Evolutionary conservation across 2,329 filamentous ascomycete species (phyloP).

Genomic region (Raffaelea ambrosiae): DNA sequence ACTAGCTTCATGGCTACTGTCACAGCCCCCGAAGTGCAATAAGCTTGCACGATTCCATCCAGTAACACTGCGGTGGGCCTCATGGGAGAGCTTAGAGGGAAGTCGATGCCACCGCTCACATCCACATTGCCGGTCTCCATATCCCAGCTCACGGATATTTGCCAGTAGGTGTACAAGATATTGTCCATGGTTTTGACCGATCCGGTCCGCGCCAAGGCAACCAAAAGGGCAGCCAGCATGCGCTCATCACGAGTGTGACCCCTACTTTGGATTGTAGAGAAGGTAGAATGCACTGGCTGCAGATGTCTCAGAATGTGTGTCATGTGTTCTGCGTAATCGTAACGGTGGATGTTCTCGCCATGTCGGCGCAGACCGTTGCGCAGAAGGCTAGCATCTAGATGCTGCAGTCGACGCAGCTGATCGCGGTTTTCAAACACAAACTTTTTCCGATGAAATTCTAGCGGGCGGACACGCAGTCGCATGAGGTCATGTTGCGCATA

Average conservation of each 20-base stretch:
- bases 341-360: constrained; percentile 20
- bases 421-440: constrained; percentile 11
- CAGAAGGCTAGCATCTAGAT: constrained; percentile 12
- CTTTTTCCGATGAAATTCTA: constrained; percentile 9
- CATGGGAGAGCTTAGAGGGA: constrained; percentile 41
- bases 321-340: constrained; percentile 18
- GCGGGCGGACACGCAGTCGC: constrained; percentile 28
- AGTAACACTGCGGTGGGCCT: constrained; percentile 51
- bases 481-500: constrained; percentile 38
- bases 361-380: constrained; percentile 15
- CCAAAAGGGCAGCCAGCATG: constrained; percentile 30
- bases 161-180: constrained; percentile 21
- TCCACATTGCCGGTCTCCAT: constrained; percentile 10
- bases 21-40: neutral
- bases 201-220: constrained; percentile 31
- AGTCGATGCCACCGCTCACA: constrained; percentile 26
- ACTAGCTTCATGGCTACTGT: constrained; percentile 45
- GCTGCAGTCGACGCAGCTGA: constrained; percentile 15
- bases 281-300: constrained; percentile 17
- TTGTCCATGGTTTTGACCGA: constrained; percentile 23
- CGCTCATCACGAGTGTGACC: constrained; percentile 30
- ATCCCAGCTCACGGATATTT: constrained; percentile 13
- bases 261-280: no score
- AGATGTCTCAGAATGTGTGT: constrained; percentile 19
- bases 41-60: constrained; percentile 23